Evolutionary conservation across 495 filamentous ascomycete genomes (phyloP).

Genomic region (Podospora anserina): DNA sequence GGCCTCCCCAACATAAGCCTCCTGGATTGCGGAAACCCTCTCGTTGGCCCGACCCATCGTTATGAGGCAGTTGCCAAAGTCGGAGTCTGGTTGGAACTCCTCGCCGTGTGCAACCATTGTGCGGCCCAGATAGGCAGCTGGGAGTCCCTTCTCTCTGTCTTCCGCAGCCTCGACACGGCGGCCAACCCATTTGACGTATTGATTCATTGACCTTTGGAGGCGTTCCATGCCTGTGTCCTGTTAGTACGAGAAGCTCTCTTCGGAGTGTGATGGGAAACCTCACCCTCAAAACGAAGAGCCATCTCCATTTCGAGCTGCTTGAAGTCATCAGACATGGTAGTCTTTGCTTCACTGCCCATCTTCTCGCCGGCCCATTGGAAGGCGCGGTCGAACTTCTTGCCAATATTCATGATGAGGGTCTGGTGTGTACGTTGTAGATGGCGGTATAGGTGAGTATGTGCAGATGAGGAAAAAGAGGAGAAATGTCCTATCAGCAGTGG

Average conservation of each 20-base stretch:
- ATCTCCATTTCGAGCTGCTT: conserved; percentile 91
- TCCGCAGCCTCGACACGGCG: conserved; percentile 82
- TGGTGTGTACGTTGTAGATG: neutral
- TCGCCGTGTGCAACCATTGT: conserved; percentile 91
- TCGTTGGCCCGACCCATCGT: conserved; percentile 84
- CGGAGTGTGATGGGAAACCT: conserved; percentile 17
- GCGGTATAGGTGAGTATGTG: neutral
- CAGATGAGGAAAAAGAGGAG: neutral
- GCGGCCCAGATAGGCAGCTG: conserved; percentile 75
- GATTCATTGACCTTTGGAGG: conserved; percentile 82
- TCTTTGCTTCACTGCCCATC: conserved; percentile 93
- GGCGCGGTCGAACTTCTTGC: conserved; percentile 92
- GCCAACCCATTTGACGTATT: conserved; percentile 87
- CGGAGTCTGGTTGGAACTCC: conserved; percentile 87
- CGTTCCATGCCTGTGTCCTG: conserved; percentile 73
- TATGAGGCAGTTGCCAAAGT: conserved; percentile 86
- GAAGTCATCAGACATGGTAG: conserved; percentile 86
- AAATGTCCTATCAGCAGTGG: neutral
- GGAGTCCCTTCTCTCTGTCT: conserved; percentile 73
- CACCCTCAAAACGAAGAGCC: conserved; percentile 87
- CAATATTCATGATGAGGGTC: conserved; percentile 71
- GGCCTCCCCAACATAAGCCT: conserved; percentile 75
- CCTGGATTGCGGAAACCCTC: conserved; percentile 80
- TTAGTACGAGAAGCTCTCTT: conserved; percentile 6
- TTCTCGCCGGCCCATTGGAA: conserved; percentile 98